Conservation (phyloP, 345 rosid genomes). For the Pseudoturritis turrita region DNA sequence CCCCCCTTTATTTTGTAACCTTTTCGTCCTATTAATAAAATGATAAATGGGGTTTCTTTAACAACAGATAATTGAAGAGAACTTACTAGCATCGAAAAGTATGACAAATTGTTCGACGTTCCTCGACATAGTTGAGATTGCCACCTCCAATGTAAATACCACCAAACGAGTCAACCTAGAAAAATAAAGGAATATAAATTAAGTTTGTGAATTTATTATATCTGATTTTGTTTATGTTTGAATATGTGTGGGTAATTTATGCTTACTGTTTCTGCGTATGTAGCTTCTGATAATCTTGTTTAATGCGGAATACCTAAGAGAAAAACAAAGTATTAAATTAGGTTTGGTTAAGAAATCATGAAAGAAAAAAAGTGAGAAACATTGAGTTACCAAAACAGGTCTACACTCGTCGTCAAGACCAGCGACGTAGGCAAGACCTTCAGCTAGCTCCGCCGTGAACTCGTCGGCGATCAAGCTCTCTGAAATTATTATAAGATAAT, state of each 20-base stretch:
- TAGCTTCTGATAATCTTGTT: constrained; percentile 83
- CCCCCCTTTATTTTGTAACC: neutral
- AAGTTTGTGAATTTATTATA: neutral
- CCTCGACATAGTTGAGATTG: constrained; percentile 76
- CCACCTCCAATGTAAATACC: constrained; percentile 91
- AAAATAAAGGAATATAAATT: neutral
- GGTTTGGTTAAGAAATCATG: neutral
- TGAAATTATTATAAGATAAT: neutral
- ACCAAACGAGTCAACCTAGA: constrained; percentile 76
- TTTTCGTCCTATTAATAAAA: neutral
- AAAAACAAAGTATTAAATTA: neutral
- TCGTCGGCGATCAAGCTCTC: constrained; percentile 94
- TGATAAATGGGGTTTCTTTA: neutral
- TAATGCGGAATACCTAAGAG: constrained; percentile 80
- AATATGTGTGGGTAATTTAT: neutral
- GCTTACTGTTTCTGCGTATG: constrained; percentile 85
- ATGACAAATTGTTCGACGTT: constrained; percentile 73
- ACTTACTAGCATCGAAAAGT: constrained; percentile 95
- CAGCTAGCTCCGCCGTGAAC: constrained; percentile 87
- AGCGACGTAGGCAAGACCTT: constrained; percentile 85
- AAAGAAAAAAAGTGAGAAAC: neutral
- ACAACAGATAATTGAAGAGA: neutral
- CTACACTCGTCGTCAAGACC: constrained; percentile 91
- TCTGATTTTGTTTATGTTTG: neutral
- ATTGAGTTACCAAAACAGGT: constrained; percentile 74